These are phyloP conservation scores for Penstemon barbatus DNA, from an alignment of 257 asterid species.

Conservation along the genomic window DNA sequence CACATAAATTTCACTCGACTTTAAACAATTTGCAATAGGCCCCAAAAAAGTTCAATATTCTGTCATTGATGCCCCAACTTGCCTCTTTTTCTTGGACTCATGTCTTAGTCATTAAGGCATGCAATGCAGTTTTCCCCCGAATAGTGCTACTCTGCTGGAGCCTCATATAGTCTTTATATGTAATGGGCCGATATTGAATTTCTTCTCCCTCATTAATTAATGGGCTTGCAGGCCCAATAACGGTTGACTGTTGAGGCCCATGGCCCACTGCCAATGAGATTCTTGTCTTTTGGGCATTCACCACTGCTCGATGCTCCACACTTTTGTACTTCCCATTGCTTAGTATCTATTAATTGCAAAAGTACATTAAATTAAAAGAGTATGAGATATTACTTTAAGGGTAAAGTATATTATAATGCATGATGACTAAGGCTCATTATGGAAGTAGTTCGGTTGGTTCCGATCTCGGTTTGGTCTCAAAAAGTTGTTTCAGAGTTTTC, in stretches of 20 bases:
- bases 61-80: background rate
- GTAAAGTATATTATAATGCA: background rate
- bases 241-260: slow-evolving; percentile 39
- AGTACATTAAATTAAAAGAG: background rate
- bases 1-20: too few species aligned
- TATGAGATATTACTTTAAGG: background rate
- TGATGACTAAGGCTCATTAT: too few species aligned
- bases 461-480: too few species aligned
- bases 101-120: slow-evolving; percentile 22
- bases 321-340: slow-evolving; percentile 68
- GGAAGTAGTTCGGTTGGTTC: too few species aligned
- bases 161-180: slow-evolving; percentile 41
- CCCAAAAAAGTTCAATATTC: too few species aligned
- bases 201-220: slow-evolving; percentile 22
- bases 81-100: background rate
- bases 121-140: slow-evolving; percentile 47
- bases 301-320: slow-evolving; percentile 56
- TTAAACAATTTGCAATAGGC: too few species aligned
- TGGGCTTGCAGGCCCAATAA: slow-evolving; percentile 38
- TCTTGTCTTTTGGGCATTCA: slow-evolving; percentile 38
- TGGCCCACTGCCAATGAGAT: slow-evolving; percentile 55
- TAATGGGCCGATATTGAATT: slow-evolving; percentile 31
- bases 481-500: too few species aligned
- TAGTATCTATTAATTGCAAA: slow-evolving; percentile 34
- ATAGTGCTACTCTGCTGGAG: slow-evolving; percentile 41